phyloP scores from a whole-genome alignment of 148 eudicot genomes.

The Agrostemma githago region DNA sequence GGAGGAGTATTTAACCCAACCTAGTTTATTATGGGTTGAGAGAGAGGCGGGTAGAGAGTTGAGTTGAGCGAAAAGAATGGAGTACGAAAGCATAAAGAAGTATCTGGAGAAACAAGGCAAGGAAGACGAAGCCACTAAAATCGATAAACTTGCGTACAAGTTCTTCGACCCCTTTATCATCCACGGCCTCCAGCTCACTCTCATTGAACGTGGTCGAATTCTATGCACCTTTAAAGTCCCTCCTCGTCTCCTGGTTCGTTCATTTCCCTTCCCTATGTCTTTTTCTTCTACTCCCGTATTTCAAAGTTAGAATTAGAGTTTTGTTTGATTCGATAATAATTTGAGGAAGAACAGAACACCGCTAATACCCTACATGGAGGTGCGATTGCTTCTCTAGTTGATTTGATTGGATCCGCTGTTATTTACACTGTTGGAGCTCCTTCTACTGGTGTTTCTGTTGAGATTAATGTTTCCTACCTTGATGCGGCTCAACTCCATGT shows the following conservation, averaged over 20 bases:
- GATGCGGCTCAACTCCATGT: slow-evolving; percentile 62
- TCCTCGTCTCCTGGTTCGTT: slow-evolving; percentile 55
- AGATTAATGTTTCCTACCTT: slow-evolving; percentile 78
- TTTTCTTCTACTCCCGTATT: not conserved
- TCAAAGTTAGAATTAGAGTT: slow-evolving; percentile 17
- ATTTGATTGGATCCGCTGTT: slow-evolving; percentile 67
- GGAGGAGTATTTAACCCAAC: no score
- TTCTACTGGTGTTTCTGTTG: slow-evolving; percentile 64
- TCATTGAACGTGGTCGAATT: slow-evolving; percentile 54
- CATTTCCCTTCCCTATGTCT: not conserved
- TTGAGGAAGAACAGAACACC: slow-evolving; percentile 40
- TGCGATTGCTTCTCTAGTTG: slow-evolving; percentile 75
- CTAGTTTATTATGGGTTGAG: no score
- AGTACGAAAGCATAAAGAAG: slow-evolving; percentile 42
- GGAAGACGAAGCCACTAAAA: slow-evolving; percentile 36
- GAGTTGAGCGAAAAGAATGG: slow-evolving; percentile 31
- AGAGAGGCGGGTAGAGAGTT: no score
- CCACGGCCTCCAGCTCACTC: slow-evolving; percentile 43
- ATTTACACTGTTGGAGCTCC: slow-evolving; percentile 41
- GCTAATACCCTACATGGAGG: slow-evolving; percentile 75
- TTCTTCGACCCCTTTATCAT: slow-evolving; percentile 63
- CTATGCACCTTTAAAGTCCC: slow-evolving; percentile 71
- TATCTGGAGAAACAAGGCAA: slow-evolving; percentile 45
- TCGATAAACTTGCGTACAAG: slow-evolving; percentile 46
- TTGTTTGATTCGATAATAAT: not conserved